These are phyloP conservation scores for Sanguinoderma infundibulare DNA, from an alignment of 1,284 basidiomycete genomes.

Conservation along the genomic window DNA sequence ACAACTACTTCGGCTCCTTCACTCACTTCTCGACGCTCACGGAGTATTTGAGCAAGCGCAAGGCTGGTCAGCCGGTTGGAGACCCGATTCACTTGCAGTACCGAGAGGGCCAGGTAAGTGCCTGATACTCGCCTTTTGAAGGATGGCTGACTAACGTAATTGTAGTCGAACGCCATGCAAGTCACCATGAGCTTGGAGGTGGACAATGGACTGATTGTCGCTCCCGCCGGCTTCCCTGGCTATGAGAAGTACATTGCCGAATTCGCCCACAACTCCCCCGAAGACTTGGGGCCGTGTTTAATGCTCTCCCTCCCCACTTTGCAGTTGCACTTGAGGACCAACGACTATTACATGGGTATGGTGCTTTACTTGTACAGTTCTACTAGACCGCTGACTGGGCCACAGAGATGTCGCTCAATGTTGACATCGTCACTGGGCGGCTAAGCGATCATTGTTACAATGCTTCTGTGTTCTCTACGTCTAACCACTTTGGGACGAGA, in stretches of 20 bases:
- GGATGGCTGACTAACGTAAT: neutral
- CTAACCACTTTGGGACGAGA: slow-evolving; percentile 24
- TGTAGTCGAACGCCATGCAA: slow-evolving; percentile 81
- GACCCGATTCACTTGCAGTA: slow-evolving; percentile 85
- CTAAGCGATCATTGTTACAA: slow-evolving; percentile 55
- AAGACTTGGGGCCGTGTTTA: slow-evolving; percentile 57
- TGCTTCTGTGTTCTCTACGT: slow-evolving; percentile 41
- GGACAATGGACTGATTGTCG: slow-evolving; percentile 57
- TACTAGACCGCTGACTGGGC: neutral
- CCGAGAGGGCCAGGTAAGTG: slow-evolving; percentile 62
- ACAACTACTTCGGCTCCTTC: slow-evolving; percentile 92
- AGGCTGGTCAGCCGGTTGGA: slow-evolving; percentile 62
- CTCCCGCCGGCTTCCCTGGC: slow-evolving; percentile 80
- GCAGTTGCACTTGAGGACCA: slow-evolving; percentile 76
- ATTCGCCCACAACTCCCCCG: slow-evolving; percentile 26
- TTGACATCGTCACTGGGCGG: slow-evolving; percentile 60
- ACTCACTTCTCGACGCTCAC: slow-evolving; percentile 88
- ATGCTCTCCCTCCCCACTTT: slow-evolving; percentile 67
- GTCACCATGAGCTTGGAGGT: slow-evolving; percentile 67
- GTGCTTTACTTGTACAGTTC: neutral
- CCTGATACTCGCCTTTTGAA: neutral
- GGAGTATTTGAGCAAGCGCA: slow-evolving; percentile 80
- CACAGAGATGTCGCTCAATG: slow-evolving; percentile 80
- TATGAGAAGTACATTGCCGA: slow-evolving; percentile 49
- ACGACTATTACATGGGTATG: slow-evolving; percentile 89